phyloP scores from a whole-genome alignment of 2,329 filamentous ascomycete genomes.

The Teratosphaeria gauchensis region DNA sequence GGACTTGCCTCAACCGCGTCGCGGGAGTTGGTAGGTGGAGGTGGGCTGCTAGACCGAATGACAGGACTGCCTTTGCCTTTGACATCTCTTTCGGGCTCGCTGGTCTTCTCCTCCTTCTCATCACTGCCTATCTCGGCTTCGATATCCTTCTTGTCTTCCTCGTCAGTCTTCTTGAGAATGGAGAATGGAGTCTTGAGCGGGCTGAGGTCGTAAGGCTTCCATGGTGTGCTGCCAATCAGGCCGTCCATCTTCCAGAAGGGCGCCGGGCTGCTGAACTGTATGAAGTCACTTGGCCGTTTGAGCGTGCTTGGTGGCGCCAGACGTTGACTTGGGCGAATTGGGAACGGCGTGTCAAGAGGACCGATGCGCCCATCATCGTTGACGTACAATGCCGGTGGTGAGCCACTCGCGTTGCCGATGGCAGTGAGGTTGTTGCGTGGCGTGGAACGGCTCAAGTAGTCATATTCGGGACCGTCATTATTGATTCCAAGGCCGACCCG shows the following conservation, averaged over 20 bases:
- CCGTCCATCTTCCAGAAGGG: conserved; percentile 85
- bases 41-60: conserved; percentile 26
- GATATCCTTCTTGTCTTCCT: conserved; percentile 13
- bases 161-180: conserved; percentile 19
- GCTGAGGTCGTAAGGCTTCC: conserved; percentile 30
- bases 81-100: conserved; percentile 4
- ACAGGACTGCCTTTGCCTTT: conserved; percentile 18
- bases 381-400: conserved; percentile 28
- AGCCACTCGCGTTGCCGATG: conserved; percentile 27
- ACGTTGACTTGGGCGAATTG: conserved; percentile 42
- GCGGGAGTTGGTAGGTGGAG: conserved; percentile 10
- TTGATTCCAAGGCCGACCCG: conserved; percentile 24
- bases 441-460: conserved; percentile 21
- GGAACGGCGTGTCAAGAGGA: conserved; percentile 28
- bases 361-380: conserved; percentile 27
- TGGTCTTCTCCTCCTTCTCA: conserved; percentile 9
- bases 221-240: conserved; percentile 61
- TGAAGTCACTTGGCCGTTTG: conserved; percentile 72
- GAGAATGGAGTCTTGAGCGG: conserved; percentile 29
- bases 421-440: conserved; percentile 27
- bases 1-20: conserved; percentile 20
- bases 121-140: conserved; percentile 6
- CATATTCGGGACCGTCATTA: conserved; percentile 18
- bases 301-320: conserved; percentile 72
- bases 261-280: conserved; percentile 75